phyloP scores from a whole-genome alignment of 805 yeast genomes.

The Kuraishia borneana region DNA sequence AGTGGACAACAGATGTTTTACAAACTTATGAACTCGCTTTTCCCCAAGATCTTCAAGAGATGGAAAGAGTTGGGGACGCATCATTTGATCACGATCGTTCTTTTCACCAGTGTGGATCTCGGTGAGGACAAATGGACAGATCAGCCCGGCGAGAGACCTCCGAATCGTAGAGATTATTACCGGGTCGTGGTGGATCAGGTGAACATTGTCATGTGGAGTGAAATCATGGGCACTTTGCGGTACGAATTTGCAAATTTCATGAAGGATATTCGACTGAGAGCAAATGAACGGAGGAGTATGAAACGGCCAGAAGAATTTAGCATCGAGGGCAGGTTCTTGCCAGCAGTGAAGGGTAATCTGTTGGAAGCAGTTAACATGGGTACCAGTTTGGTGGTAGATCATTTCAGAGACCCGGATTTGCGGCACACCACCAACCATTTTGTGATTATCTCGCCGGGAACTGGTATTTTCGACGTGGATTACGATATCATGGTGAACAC shows the following conservation, averaged over 20 bases:
- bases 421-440: slow-evolving; percentile 89
- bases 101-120: slow-evolving; percentile 72
- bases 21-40: slow-evolving; percentile 80
- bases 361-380: slow-evolving; percentile 83
- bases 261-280: slow-evolving; percentile 52
- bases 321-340: slow-evolving; percentile 58
- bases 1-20: slow-evolving; percentile 92
- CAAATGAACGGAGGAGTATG: slow-evolving; percentile 21
- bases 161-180: slow-evolving; percentile 68
- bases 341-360: slow-evolving; percentile 83
- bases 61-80: slow-evolving; percentile 87
- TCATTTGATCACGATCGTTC: slow-evolving; percentile 81
- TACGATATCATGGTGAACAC: slow-evolving; percentile 65
- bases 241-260: slow-evolving; percentile 78
- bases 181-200: slow-evolving; percentile 94
- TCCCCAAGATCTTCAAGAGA: slow-evolving; percentile 78
- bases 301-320: slow-evolving; percentile 20
- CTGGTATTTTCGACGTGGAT: slow-evolving; percentile 90
- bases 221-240: slow-evolving; percentile 80
- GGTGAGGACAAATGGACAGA: slow-evolving; percentile 37
- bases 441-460: slow-evolving; percentile 80
- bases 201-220: slow-evolving; percentile 79
- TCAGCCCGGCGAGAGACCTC: slow-evolving; percentile 58
- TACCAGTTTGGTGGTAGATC: slow-evolving; percentile 62
- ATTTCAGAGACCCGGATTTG: slow-evolving; percentile 75